Evolutionary conservation across 2,329 filamentous ascomycete genomes (phyloP).

Genomic region (Sporothrix brunneoviolacea): DNA sequence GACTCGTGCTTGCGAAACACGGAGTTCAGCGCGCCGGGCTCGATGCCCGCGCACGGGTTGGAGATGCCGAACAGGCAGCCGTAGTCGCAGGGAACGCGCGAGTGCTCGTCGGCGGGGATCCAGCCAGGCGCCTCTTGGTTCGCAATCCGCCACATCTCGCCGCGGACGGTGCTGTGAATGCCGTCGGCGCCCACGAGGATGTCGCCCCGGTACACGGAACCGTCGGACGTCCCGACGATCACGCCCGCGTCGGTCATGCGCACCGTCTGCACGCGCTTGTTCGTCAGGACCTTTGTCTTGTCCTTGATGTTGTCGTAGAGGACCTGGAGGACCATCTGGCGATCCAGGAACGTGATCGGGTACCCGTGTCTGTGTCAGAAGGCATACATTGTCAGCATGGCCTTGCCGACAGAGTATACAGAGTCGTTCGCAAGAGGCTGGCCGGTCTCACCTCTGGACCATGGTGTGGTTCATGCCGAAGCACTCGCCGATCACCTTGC

Average conservation of each 20-base stretch:
- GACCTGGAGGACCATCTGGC: conserved; percentile 27
- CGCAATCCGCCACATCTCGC: conserved; percentile 15
- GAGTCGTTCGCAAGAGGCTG: background rate
- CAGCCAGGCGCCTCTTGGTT: conserved; percentile 10
- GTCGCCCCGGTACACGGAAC: conserved; percentile 25
- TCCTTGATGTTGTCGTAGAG: conserved; percentile 29
- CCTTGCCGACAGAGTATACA: too few species aligned
- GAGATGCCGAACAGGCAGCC: conserved; percentile 21
- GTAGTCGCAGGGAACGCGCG: conserved; percentile 10
- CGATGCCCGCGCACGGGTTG: conserved; percentile 7
- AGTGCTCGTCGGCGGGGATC: conserved; percentile 12
- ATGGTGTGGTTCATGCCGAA: conserved; percentile 17
- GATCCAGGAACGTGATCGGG: conserved; percentile 29
- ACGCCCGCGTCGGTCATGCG: conserved; percentile 21
- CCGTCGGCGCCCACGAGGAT: conserved; percentile 35
- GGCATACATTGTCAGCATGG: too few species aligned
- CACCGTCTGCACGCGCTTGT: conserved; percentile 26
- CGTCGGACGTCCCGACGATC: conserved; percentile 26
- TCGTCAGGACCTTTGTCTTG: conserved; percentile 27
- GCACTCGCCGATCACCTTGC: conserved; percentile 18
- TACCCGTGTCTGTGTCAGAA: conserved; percentile 26
- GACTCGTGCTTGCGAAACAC: conserved; percentile 12
- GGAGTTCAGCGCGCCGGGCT: conserved; percentile 2
- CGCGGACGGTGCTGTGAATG: conserved; percentile 28
- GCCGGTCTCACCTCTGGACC: background rate